These are phyloP conservation scores for Chaetomium sp. DNA, from an alignment of 2,329 filamentous ascomycete species.

Conservation along the genomic window DNA sequence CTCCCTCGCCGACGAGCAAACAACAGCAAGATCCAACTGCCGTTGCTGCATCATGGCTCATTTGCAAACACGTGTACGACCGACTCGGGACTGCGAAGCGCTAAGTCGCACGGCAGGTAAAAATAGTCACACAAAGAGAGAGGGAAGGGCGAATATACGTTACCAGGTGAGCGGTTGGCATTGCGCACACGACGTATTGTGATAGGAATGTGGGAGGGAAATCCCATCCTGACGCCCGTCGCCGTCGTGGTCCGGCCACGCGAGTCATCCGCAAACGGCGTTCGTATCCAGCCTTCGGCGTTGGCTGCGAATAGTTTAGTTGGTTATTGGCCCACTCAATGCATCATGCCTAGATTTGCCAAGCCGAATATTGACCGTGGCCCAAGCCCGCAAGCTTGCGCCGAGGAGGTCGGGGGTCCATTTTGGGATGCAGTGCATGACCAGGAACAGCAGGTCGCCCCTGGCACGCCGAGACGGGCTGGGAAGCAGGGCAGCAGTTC, in stretches of 20 bases:
- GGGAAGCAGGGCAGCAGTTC: not conserved
- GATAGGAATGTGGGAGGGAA: too few species aligned
- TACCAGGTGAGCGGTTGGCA: too few species aligned
- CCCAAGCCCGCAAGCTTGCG: not conserved
- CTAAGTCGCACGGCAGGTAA: not conserved
- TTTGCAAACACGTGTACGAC: not conserved
- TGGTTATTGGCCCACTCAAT: not conserved
- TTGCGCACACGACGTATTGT: too few species aligned
- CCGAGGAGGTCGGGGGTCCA: not conserved
- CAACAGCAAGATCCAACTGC: not conserved
- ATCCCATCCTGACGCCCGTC: too few species aligned
- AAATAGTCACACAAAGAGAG: constrained; percentile 9
- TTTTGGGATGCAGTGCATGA: not conserved
- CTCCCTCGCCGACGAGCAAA: too few species aligned
- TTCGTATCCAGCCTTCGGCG: constrained; percentile 3
- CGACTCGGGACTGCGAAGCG: not conserved
- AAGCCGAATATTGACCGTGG: constrained; percentile 2
- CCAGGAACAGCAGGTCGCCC: not conserved
- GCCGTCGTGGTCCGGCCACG: not conserved
- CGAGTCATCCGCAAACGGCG: not conserved
- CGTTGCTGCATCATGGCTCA: constrained; percentile 1
- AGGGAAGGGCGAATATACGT: too few species aligned
- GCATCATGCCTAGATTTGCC: constrained; percentile 7
- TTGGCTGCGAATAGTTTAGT: not conserved
- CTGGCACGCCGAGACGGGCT: not conserved